Conservation (phyloP, 805 yeast species). For the Myxozyma vanderwaltii region DNA sequence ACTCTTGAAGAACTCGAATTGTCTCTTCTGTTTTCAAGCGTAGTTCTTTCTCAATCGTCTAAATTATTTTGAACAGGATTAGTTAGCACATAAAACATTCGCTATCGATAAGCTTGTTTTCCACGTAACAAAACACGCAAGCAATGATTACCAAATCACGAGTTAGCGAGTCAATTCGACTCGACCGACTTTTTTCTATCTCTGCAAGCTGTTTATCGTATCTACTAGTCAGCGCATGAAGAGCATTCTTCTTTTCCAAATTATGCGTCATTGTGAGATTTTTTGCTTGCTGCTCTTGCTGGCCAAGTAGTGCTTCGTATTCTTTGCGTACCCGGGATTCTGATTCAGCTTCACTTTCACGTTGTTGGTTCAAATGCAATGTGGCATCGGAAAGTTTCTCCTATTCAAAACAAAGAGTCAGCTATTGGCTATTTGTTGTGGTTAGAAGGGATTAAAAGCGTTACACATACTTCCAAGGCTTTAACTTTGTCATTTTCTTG, state of each 20-base stretch:
- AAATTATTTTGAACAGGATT: background rate
- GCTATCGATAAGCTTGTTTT: too few relatives aligned
- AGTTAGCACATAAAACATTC: background rate
- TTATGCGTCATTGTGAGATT: conserved; percentile 1
- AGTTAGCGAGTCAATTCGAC: background rate
- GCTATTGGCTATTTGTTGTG: too few relatives aligned
- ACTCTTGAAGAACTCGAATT: background rate
- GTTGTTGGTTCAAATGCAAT: background rate
- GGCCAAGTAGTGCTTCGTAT: background rate
- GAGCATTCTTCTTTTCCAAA: conserved; percentile 10
- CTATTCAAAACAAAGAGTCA: background rate
- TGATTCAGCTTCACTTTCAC: background rate
- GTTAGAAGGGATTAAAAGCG: too few relatives aligned
- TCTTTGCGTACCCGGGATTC: background rate
- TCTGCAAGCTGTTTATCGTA: conserved; percentile 15
- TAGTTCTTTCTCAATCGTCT: conserved; percentile 9
- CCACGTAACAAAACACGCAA: too few relatives aligned
- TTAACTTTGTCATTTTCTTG: background rate
- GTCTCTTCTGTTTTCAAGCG: conserved; percentile 2
- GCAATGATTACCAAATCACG: conserved; percentile 9
- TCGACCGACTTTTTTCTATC: background rate
- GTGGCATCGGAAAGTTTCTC: background rate
- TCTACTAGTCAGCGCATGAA: conserved; percentile 4
- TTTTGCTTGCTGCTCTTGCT: conserved; percentile 11
- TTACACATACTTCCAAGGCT: background rate